These are phyloP conservation scores for Leishmania mexicana DNA, from an alignment of 208 protist genomes.

Conservation along the genomic window DNA sequence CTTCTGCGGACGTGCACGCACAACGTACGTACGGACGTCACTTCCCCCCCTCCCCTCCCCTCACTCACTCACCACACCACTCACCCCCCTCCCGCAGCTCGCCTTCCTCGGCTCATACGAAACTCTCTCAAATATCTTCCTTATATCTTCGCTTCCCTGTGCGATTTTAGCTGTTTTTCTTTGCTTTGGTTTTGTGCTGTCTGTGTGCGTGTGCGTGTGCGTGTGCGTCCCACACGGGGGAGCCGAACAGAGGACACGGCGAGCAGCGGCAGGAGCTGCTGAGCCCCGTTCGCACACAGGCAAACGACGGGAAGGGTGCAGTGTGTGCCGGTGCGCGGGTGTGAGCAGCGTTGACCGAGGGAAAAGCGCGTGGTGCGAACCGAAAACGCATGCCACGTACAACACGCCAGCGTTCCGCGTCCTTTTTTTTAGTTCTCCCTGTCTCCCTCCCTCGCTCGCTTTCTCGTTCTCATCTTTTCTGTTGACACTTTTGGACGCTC, in stretches of 20 bases:
- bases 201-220: neutral
- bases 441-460: neutral
- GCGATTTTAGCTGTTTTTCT: neutral
- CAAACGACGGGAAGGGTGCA: neutral
- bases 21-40: neutral
- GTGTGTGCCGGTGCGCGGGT: neutral
- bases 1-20: neutral
- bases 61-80: neutral
- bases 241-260: neutral
- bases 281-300: neutral
- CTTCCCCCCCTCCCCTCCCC: neutral
- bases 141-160: neutral
- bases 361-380: neutral
- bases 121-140: no score
- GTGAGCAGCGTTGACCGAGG: neutral
- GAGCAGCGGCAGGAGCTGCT: constrained; percentile 1
- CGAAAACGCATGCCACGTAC: neutral
- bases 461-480: neutral
- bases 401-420: neutral
- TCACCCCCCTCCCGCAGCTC: neutral
- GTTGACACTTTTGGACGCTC: neutral
- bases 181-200: neutral
- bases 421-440: neutral
- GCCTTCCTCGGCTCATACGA: no score
- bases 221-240: neutral